phyloP scores from a whole-genome alignment of 306 rosid species.

The Gleditsia sinensis region DNA sequence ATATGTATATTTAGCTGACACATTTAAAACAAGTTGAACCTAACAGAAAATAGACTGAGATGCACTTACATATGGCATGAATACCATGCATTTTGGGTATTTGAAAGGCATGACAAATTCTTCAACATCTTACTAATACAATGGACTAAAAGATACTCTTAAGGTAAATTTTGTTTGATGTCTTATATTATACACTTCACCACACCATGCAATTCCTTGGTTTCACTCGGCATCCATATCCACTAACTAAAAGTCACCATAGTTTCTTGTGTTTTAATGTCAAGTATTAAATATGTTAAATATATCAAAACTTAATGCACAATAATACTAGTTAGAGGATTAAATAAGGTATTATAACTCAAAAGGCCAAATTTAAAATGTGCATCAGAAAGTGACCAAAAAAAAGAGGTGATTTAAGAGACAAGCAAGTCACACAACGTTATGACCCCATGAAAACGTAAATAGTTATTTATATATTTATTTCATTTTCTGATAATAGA shows the following conservation, averaged over 20 bases:
- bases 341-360: background rate
- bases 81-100: background rate
- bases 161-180: background rate
- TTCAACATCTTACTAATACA: background rate
- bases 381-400: background rate
- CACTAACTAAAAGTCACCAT: background rate
- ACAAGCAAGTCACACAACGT: background rate
- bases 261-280: background rate
- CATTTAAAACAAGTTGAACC: background rate
- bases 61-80: background rate
- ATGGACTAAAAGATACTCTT: background rate
- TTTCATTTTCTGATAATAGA: background rate
- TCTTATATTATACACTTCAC: background rate
- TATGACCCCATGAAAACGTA: conserved; percentile 5
- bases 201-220: background rate
- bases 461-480: background rate
- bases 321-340: background rate
- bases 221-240: background rate
- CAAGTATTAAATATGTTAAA: background rate
- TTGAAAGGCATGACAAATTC: background rate
- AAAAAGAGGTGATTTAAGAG: background rate
- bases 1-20: background rate
- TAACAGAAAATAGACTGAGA: background rate
- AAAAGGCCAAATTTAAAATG: background rate
- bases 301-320: background rate